A percentile compares a stretch with the other conserved stretches of the same genome.
Evolutionary conservation across 208 protist species (phyloP).

Genomic region (Crithidia mellificae): DNA sequence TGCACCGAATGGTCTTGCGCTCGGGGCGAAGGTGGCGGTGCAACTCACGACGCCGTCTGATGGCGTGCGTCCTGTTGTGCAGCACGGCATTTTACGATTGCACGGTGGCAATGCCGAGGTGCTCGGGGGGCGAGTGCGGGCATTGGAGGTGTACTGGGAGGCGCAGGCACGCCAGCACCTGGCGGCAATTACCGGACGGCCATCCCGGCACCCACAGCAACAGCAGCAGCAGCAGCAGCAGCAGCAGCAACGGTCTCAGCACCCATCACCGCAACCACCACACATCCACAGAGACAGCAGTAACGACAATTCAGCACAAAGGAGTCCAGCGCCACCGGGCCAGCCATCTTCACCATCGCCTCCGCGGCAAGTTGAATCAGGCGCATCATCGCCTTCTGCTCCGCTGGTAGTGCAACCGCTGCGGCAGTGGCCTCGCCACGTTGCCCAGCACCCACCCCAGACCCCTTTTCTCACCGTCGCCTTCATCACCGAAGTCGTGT

Average conservation of each 20-base stretch:
- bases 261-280: neutral
- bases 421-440: conserved; percentile 24
- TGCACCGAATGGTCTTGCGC: conserved; percentile 48
- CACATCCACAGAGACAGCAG: neutral
- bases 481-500: conserved; percentile 63
- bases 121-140: conserved; percentile 54
- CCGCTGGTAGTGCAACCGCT: conserved; percentile 34
- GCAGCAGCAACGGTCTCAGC: neutral
- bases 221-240: conserved; percentile 3
- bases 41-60: conserved; percentile 4
- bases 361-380: no score
- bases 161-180: conserved; percentile 39
- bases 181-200: conserved; percentile 43
- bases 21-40: conserved; percentile 59
- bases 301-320: no score
- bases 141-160: conserved; percentile 54
- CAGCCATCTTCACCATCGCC: neutral
- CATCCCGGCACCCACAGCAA: conserved; percentile 24
- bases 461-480: conserved; percentile 46
- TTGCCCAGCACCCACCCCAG: conserved; percentile 10
- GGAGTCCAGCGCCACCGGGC: neutral
- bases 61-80: neutral
- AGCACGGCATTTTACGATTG: conserved; percentile 55
- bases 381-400: no score
- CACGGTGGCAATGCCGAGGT: conserved; percentile 44